A percentile compares a stretch with the other conserved stretches of the same genome.
Conservation (phyloP, 805 yeast genomes). For the Saitoella complicata region DNA sequence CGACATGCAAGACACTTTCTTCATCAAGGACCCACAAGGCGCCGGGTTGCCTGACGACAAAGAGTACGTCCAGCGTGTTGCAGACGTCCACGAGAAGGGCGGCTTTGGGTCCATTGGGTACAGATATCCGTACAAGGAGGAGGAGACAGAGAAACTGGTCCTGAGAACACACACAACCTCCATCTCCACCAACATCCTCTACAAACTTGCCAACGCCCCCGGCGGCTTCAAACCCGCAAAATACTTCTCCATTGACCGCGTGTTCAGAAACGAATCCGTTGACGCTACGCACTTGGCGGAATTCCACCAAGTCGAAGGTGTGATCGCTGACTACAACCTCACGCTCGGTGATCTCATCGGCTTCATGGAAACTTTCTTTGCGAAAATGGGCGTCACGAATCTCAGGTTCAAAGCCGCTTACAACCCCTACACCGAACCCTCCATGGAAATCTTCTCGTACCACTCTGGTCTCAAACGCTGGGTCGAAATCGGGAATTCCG, state of each 20-base stretch:
- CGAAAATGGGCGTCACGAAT: slow-evolving; percentile 91
- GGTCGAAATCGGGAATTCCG: slow-evolving; percentile 99
- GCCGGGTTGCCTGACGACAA: slow-evolving; percentile 76
- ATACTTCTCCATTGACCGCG: slow-evolving; percentile 91
- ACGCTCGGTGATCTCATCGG: slow-evolving; percentile 94
- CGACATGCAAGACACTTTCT: slow-evolving; percentile 96
- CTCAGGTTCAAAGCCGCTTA: slow-evolving; percentile 97
- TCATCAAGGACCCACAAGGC: slow-evolving; percentile 75
- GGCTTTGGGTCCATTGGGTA: slow-evolving; percentile 92
- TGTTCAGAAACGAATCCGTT: slow-evolving; percentile 98
- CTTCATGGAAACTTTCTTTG: slow-evolving; percentile 93
- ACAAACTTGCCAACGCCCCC: slow-evolving; percentile 48
- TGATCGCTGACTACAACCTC: slow-evolving; percentile 85
- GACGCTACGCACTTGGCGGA: slow-evolving; percentile 99
- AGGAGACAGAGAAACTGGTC: slow-evolving; percentile 79
- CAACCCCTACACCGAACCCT: slow-evolving; percentile 98
- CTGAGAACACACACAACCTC: slow-evolving; percentile 97
- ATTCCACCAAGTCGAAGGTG: slow-evolving; percentile 99
- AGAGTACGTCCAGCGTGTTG: slow-evolving; percentile 60
- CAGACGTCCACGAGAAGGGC: slow-evolving; percentile 75
- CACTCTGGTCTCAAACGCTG: slow-evolving; percentile 87
- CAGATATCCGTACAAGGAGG: slow-evolving; percentile 92
- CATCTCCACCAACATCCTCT: slow-evolving; percentile 73
- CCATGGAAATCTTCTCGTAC: slow-evolving; percentile 93
- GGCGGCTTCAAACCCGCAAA: slow-evolving; percentile 47